phyloP scores from a whole-genome alignment of 768 basidiomycete species.

The Lentinula boryana region DNA sequence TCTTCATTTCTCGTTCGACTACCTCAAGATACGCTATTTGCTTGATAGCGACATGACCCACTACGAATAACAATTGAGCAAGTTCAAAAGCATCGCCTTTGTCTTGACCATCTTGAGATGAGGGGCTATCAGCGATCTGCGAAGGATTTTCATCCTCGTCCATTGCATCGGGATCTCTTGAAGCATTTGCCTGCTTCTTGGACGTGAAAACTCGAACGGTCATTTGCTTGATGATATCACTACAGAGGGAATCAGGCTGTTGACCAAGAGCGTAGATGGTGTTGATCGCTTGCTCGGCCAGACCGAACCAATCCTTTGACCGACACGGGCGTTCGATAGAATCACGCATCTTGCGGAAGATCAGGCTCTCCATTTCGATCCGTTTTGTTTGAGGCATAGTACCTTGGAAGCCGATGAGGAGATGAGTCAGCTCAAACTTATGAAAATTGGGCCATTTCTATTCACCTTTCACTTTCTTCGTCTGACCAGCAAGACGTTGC shows the following conservation, averaged over 20 bases:
- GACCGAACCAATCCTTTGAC: conserved; percentile 92
- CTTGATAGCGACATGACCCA: conserved; percentile 96
- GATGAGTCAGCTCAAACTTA: not conserved
- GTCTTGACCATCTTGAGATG: conserved; percentile 38
- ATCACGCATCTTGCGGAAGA: conserved; percentile 80
- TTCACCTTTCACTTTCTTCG: conserved; percentile 93
- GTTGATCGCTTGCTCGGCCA: conserved; percentile 96
- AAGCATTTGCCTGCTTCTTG: conserved; percentile 20
- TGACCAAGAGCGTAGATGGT: conserved; percentile 93
- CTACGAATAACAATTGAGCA: conserved; percentile 90
- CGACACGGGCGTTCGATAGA: conserved; percentile 76
- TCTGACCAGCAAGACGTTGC: conserved; percentile 88
- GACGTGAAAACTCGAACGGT: conserved; percentile 62
- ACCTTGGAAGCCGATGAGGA: conserved; percentile 43
- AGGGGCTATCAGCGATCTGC: conserved; percentile 21
- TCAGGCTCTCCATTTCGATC: conserved; percentile 77
- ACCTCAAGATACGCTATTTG: conserved; percentile 95
- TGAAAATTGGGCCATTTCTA: not conserved
- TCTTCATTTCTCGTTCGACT: conserved; percentile 93
- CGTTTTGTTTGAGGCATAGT: conserved; percentile 81
- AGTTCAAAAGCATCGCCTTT: conserved; percentile 81
- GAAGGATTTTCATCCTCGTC: conserved; percentile 43
- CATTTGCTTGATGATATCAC: conserved; percentile 76
- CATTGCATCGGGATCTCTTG: conserved; percentile 43
- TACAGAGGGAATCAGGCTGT: conserved; percentile 83